phyloP scores from a whole-genome alignment of 2,329 filamentous ascomycete species.

The Ascochyta clinopodiicola region DNA sequence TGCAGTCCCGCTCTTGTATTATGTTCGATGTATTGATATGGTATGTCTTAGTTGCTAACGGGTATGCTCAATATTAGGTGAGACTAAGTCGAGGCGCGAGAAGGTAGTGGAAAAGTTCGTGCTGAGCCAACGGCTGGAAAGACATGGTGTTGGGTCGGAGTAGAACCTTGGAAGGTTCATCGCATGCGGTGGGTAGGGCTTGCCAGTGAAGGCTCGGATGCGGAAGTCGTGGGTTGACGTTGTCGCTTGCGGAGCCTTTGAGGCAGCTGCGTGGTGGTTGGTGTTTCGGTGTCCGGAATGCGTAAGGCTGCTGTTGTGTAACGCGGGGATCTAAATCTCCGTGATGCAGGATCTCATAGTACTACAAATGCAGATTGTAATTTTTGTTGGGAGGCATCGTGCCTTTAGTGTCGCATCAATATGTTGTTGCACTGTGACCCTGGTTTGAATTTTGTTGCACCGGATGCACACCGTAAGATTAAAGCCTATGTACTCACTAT shows the following conservation, averaged over 20 bases:
- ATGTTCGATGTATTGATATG: not conserved
- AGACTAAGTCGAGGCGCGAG: not conserved
- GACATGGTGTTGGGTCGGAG: not conserved
- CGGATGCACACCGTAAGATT: too few species aligned
- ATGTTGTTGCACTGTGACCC: too few species aligned
- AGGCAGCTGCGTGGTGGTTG: not conserved
- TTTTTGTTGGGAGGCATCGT: too few species aligned
- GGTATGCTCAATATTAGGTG: conserved; percentile 7
- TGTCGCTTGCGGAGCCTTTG: not conserved
- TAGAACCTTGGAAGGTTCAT: conserved; percentile 1
- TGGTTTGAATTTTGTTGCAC: too few species aligned
- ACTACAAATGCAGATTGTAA: too few species aligned
- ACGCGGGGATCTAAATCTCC: too few species aligned
- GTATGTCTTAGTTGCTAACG: conserved; percentile 8
- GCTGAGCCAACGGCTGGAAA: not conserved
- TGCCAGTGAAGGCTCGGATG: not conserved
- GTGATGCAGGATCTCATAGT: too few species aligned
- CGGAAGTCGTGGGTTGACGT: not conserved
- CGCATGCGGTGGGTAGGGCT: conserved; percentile 13
- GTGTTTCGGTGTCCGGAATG: too few species aligned
- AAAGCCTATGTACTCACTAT: too few species aligned
- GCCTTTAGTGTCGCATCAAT: too few species aligned
- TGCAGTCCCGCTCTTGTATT: not conserved
- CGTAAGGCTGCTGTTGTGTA: too few species aligned
- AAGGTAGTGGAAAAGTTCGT: not conserved